phyloP scores from a whole-genome alignment of 306 rosid species.

The Vicia faba region DNA sequence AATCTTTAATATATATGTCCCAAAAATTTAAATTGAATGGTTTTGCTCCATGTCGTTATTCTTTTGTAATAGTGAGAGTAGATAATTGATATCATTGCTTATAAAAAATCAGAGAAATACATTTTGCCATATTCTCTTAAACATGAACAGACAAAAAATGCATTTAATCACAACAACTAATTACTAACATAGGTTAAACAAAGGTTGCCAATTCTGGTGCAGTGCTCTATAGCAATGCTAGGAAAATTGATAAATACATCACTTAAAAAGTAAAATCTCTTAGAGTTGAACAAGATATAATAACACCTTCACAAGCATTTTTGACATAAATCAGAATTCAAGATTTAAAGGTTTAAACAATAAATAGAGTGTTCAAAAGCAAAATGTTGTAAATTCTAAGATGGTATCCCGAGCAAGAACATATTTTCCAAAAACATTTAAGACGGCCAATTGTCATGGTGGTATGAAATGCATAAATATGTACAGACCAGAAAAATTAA shows the following conservation, averaged over 20 bases:
- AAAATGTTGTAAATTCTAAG: not conserved
- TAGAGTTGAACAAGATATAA: slow-evolving; percentile 14
- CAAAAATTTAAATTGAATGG: no score
- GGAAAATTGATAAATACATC: slow-evolving; percentile 6
- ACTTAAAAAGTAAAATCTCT: slow-evolving; percentile 1
- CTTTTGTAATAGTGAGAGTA: no score
- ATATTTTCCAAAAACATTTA: slow-evolving; percentile 10
- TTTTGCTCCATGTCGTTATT: no score
- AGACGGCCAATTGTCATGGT: slow-evolving; percentile 11
- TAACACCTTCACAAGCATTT: no score
- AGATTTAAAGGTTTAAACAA: slow-evolving; percentile 12
- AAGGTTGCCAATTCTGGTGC: slow-evolving; percentile 16
- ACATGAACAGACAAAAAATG: slow-evolving; percentile 15
- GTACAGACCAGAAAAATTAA: not conserved
- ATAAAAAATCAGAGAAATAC: no score
- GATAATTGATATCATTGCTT: no score
- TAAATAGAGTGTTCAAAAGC: slow-evolving; percentile 2
- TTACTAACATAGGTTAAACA: not conserved
- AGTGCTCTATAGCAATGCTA: not conserved
- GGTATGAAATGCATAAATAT: slow-evolving; percentile 28
- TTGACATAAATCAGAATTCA: slow-evolving; percentile 10
- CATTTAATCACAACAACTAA: slow-evolving; percentile 5
- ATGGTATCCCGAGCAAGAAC: not conserved
- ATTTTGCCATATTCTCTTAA: slow-evolving; percentile 22
- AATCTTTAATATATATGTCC: no score